phyloP scores from a whole-genome alignment of 2,329 filamentous ascomycete genomes.

The Drechslerella dactyloides region DNA sequence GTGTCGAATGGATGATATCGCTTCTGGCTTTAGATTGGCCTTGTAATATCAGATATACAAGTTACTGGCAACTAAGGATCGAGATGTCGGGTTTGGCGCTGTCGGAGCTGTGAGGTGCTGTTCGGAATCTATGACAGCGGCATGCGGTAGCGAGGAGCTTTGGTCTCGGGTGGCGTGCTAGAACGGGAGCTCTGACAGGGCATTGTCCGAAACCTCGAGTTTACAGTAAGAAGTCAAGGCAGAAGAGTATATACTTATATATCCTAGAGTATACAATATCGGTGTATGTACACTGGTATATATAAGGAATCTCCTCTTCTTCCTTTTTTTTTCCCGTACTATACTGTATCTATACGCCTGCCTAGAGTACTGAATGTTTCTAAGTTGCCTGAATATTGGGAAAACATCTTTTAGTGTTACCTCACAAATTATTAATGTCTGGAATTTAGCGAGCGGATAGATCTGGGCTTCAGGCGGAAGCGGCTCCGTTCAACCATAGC shows the following conservation, averaged over 20 bases:
- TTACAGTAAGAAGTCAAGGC: conserved; percentile 28
- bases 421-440: background rate
- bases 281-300: conserved; percentile 34
- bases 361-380: too few relatives aligned
- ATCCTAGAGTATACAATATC: conserved; percentile 26
- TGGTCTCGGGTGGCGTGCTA: conserved; percentile 35
- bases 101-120: too few relatives aligned
- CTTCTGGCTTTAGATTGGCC: background rate
- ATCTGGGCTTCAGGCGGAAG: background rate
- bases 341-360: background rate
- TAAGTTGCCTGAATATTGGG: too few relatives aligned
- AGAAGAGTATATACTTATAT: conserved; percentile 39
- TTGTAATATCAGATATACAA: background rate
- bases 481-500: too few relatives aligned
- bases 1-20: background rate
- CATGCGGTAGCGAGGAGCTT: conserved; percentile 27
- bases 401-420: background rate
- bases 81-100: too few relatives aligned
- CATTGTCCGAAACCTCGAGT: conserved; percentile 48
- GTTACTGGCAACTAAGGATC: too few relatives aligned
- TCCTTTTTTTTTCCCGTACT: conserved; percentile 17
- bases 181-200: conserved; percentile 39
- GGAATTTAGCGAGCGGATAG: background rate
- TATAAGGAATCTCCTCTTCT: conserved; percentile 13
- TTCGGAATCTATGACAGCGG: conserved; percentile 14